A percentile compares a stretch with the other conserved stretches of the same genome.
These are phyloP conservation scores for Trametes villosa DNA, from an alignment of 768 basidiomycete genomes.

Conservation along the genomic window DNA sequence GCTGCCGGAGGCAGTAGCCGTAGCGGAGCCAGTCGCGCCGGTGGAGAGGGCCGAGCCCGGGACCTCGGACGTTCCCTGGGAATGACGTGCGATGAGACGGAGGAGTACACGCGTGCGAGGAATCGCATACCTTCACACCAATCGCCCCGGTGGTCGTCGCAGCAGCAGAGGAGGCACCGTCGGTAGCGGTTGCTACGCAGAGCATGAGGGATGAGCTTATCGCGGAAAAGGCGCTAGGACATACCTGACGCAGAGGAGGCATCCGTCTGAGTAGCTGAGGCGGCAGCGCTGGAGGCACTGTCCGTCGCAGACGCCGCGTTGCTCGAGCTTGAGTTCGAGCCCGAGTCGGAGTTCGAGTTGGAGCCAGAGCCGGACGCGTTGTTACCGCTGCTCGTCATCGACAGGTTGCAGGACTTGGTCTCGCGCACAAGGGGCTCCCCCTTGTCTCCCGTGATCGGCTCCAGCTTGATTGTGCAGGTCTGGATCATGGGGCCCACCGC, in stretches of 20 bases:
- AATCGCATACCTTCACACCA: conserved; percentile 3
- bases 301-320: too few species aligned
- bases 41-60: conserved; percentile 12
- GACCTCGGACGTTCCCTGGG: conserved; percentile 10
- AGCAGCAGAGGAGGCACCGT: conserved; percentile 10
- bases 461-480: conserved; percentile 41
- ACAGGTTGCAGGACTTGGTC: conserved; percentile 37
- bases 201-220: neutral
- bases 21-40: conserved; percentile 7
- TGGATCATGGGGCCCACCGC: conserved; percentile 38
- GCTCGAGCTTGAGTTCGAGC: conserved; percentile 3
- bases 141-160: conserved; percentile 7
- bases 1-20: neutral
- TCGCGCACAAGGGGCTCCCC: conserved; percentile 39
- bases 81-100: neutral
- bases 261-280: conserved; percentile 17
- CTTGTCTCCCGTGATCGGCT: conserved; percentile 37
- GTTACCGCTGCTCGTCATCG: conserved; percentile 17
- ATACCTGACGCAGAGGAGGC: conserved; percentile 17
- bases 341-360: conserved; percentile 7
- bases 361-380: conserved; percentile 8
- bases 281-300: conserved; percentile 1
- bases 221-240: neutral
- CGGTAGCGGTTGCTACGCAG: conserved; percentile 6
- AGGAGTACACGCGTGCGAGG: conserved; percentile 1